phyloP scores from a whole-genome alignment of 352 stramenopile species.

The Phytophthora europaea region DNA sequence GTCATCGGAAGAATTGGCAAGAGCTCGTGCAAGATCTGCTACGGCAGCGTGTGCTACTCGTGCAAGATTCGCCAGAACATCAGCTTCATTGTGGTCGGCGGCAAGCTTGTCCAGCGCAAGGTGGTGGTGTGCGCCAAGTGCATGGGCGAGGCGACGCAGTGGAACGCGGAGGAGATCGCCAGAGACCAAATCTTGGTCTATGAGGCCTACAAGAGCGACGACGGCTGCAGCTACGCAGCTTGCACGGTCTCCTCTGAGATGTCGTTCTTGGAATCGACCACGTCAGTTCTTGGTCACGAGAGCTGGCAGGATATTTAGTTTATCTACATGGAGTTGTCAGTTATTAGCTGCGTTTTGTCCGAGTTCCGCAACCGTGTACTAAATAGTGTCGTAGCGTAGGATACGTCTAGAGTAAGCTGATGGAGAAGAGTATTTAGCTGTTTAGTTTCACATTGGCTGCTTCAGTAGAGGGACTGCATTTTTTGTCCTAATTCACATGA shows the following conservation, averaged over 20 bases:
- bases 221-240: constrained; percentile 16
- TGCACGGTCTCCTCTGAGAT: constrained; percentile 21
- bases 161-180: constrained; percentile 32
- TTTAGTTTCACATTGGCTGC: neutral
- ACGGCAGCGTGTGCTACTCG: constrained; percentile 41
- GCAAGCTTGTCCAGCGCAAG: constrained; percentile 42
- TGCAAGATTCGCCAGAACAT: constrained; percentile 51
- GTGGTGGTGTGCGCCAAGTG: constrained; percentile 51
- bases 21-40: constrained; percentile 43
- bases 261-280: constrained; percentile 25
- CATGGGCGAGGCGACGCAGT: constrained; percentile 41
- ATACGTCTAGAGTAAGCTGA: neutral
- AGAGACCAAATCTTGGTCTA: constrained; percentile 27
- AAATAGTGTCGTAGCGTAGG: neutral
- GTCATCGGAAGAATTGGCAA: constrained; percentile 33
- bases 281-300: constrained; percentile 18
- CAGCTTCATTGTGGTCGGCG: constrained; percentile 42
- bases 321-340: constrained; percentile 1
- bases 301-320: constrained; percentile 6
- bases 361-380: neutral
- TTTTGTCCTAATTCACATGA: neutral
- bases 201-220: constrained; percentile 24
- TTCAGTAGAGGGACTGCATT: neutral
- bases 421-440: constrained; percentile 13
- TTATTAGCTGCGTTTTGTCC: constrained; percentile 1